Conservation (phyloP, 2,329 filamentous ascomycete species). For the Beauveria caledonica region DNA sequence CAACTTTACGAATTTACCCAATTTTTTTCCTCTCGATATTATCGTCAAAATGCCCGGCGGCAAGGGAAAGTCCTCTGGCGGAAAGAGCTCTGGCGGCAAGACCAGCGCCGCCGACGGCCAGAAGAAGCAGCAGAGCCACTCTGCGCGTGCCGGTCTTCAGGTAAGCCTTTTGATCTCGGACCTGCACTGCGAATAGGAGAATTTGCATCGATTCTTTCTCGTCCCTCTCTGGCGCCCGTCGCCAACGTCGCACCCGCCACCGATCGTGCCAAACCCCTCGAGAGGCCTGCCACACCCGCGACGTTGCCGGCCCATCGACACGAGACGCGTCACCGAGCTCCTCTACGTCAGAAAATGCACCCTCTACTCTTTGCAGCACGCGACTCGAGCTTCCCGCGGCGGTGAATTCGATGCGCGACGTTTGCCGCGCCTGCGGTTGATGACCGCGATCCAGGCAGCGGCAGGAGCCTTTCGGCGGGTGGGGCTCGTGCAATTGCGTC, state of each 20-base stretch:
- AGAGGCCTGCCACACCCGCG: neutral
- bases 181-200: neutral
- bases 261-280: constrained; percentile 2
- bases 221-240: constrained; percentile 12
- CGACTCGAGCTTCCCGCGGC: neutral
- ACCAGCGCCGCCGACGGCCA: constrained; percentile 48
- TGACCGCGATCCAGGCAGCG: neutral
- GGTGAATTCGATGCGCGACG: constrained; percentile 6
- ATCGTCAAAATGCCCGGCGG: constrained; percentile 60
- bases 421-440: constrained; percentile 3
- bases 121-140: constrained; percentile 93
- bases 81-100: constrained; percentile 81
- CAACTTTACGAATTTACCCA: neutral
- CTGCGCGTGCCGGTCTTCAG: constrained; percentile 89
- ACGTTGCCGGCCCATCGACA: neutral
- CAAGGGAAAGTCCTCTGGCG: constrained; percentile 88
- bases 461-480: constrained; percentile 4
- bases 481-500: constrained; percentile 13
- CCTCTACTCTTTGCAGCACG: neutral
- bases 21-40: constrained; percentile 8
- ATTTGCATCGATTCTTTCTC: constrained; percentile 11
- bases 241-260: neutral
- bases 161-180: constrained; percentile 44
- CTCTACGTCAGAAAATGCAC: neutral
- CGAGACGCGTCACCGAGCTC: constrained; percentile 7